Percentiles rank a stretch among this genome's conserved stretches.
Conservation (phyloP, 2,329 filamentous ascomycete species). For the Penicillium palitans region DNA sequence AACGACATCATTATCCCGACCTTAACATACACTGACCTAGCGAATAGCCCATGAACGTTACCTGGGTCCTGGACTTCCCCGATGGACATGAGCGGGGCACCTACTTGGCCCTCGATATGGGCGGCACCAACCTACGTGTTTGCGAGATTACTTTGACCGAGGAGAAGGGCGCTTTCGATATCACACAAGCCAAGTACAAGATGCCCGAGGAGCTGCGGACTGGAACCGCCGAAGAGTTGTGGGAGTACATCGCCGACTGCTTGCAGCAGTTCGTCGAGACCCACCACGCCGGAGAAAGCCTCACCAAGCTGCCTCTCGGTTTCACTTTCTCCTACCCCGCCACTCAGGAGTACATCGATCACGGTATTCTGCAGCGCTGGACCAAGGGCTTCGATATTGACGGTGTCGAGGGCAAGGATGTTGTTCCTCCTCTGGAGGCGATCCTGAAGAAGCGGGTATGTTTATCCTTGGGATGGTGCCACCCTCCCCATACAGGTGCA, state of each 20-base stretch:
- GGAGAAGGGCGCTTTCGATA: slow-evolving; percentile 85
- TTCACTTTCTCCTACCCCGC: slow-evolving; percentile 97
- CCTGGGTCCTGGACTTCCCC: slow-evolving; percentile 90
- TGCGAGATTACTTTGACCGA: slow-evolving; percentile 89
- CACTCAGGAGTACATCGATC: slow-evolving; percentile 88
- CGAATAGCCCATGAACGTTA: slow-evolving; percentile 88
- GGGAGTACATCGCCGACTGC: slow-evolving; percentile 93
- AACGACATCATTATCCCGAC: neutral
- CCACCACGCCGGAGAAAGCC: slow-evolving; percentile 69
- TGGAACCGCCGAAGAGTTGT: slow-evolving; percentile 79
- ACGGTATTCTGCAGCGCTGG: slow-evolving; percentile 90
- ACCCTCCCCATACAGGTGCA: neutral
- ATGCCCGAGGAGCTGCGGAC: slow-evolving; percentile 93
- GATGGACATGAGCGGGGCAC: slow-evolving; percentile 84
- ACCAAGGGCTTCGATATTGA: slow-evolving; percentile 96
- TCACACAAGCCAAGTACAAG: slow-evolving; percentile 93
- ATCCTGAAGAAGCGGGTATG: slow-evolving; percentile 68
- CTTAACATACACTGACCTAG: slow-evolving; percentile 17
- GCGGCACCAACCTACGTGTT: slow-evolving; percentile 91
- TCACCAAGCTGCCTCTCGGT: slow-evolving; percentile 69
- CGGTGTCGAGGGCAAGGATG: slow-evolving; percentile 85
- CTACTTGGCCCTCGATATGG: slow-evolving; percentile 90
- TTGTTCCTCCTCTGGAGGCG: slow-evolving; percentile 82
- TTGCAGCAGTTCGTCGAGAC: slow-evolving; percentile 85
- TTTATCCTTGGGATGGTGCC: neutral